Evolutionary conservation across 176 grass and related monocot species (phyloP).

Genomic region (Musa acuminata): DNA sequence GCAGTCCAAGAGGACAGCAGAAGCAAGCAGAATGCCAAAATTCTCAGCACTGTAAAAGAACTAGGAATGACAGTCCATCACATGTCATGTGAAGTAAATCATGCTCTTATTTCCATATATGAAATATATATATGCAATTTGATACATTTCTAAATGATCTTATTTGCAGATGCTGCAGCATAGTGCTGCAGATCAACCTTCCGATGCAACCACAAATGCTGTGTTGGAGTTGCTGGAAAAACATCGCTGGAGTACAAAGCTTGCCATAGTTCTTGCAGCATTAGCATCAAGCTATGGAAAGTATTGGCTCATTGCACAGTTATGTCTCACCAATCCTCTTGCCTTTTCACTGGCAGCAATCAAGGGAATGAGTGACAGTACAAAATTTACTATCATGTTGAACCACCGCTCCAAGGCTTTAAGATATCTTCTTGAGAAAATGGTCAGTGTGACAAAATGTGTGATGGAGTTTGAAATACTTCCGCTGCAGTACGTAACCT

Average conservation of each 20-base stretch:
- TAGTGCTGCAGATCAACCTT: not conserved
- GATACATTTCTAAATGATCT: not conserved
- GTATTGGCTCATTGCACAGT: constrained; percentile 6
- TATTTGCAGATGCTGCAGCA: constrained; percentile 15
- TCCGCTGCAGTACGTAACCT: constrained; percentile 4
- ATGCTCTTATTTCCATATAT: not conserved
- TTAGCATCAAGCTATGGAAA: constrained; percentile 15
- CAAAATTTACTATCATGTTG: not conserved
- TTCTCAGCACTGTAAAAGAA: constrained; percentile 1
- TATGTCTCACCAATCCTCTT: constrained; percentile 13
- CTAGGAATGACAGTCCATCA: constrained; percentile 4
- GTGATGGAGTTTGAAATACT: constrained; percentile 19
- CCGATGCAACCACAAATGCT: constrained; percentile 11
- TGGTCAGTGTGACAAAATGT: constrained; percentile 25
- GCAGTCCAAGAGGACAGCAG: not conserved
- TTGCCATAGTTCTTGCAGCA: constrained; percentile 18
- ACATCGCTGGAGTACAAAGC: constrained; percentile 17
- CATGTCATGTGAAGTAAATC: constrained; percentile 16
- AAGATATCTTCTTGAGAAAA: constrained; percentile 14
- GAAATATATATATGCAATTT: not conserved
- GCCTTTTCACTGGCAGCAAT: constrained; percentile 15
- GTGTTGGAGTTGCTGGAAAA: constrained; percentile 8
- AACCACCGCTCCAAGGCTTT: not conserved
- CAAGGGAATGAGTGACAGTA: constrained; percentile 8
- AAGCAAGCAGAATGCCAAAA: not conserved